A percentile compares a stretch with the other conserved stretches of the same genome.
phyloP scores from a whole-genome alignment of 768 basidiomycete species.

The Tulasnella sp. region DNA sequence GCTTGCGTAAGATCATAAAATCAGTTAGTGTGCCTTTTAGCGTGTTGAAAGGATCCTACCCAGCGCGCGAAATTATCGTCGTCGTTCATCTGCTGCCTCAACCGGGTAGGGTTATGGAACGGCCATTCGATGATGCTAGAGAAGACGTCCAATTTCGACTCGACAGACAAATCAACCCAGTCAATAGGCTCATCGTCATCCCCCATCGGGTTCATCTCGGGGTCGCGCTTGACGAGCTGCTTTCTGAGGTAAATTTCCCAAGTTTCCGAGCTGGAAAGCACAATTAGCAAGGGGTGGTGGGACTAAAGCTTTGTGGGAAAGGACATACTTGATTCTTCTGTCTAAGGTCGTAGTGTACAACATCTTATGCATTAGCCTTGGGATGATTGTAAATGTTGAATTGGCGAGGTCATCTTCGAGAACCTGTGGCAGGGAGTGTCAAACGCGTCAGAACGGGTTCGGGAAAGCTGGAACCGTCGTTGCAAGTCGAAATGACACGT shows the following conservation, averaged over 20 bases:
- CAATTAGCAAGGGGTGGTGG: background rate
- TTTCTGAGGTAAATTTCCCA: constrained; percentile 26
- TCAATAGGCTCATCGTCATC: constrained; percentile 29
- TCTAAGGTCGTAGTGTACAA: constrained; percentile 27
- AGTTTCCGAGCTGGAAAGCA: constrained; percentile 26
- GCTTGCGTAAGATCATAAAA: background rate
- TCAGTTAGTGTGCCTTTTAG: background rate
- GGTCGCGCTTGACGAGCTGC: constrained; percentile 21
- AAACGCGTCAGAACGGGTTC: constrained; percentile 21
- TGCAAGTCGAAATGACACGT: constrained; percentile 14
- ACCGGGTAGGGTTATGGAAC: constrained; percentile 20
- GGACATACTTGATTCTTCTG: constrained; percentile 26
- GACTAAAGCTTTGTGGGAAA: background rate
- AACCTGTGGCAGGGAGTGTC: background rate
- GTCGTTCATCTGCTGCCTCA: constrained; percentile 28
- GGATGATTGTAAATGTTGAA: constrained; percentile 24
- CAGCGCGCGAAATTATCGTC: constrained; percentile 23
- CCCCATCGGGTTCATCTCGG: constrained; percentile 26
- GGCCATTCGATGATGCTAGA: constrained; percentile 27
- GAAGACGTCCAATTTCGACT: constrained; percentile 24
- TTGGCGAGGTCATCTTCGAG: constrained; percentile 27
- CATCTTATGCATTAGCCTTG: constrained; percentile 24
- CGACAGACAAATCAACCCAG: constrained; percentile 24
- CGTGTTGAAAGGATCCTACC: constrained; percentile 11
- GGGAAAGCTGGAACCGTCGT: background rate